Evolutionary conservation across 2,329 filamentous ascomycete species (phyloP).

Genomic region (Trichoderma sp.): DNA sequence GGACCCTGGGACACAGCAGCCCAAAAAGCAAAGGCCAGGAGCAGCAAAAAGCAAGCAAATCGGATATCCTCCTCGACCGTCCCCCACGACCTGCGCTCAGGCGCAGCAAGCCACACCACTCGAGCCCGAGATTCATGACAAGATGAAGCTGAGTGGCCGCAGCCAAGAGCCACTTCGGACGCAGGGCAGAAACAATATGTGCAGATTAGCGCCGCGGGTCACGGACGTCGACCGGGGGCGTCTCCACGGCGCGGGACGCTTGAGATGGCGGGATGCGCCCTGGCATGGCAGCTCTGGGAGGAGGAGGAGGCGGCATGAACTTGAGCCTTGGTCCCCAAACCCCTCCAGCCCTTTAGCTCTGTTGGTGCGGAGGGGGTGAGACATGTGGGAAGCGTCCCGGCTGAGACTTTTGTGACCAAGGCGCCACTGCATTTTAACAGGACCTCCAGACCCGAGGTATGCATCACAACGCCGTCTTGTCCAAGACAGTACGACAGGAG

Average conservation of each 20-base stretch:
- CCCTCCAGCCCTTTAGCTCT: neutral
- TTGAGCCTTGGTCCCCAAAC: neutral
- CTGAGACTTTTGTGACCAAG: neutral
- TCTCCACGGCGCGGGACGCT: neutral
- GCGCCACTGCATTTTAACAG: constrained; percentile 16
- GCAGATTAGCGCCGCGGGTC: constrained; percentile 26
- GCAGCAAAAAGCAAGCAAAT: constrained; percentile 14
- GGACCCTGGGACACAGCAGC: constrained; percentile 10
- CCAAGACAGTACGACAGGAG: constrained; percentile 22
- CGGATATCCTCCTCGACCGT: constrained; percentile 3
- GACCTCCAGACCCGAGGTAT: constrained; percentile 23
- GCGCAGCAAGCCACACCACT: constrained; percentile 18
- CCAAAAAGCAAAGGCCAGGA: neutral
- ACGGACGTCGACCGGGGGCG: constrained; percentile 27
- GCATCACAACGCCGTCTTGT: constrained; percentile 22
- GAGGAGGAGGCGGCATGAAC: constrained; percentile 12
- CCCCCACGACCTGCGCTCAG: constrained; percentile 10
- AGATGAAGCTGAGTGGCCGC: neutral
- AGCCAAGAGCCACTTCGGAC: constrained; percentile 19
- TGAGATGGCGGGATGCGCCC: constrained; percentile 9
- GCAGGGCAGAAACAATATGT: constrained; percentile 26
- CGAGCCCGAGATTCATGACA: neutral
- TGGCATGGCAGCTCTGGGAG: constrained; percentile 15
- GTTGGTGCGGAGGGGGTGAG: constrained; percentile 18
- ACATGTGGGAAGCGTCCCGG: constrained; percentile 17